Evolutionary conservation across 2,329 filamentous ascomycete genomes (phyloP).

Genomic region (Cladosporium colombiae): DNA sequence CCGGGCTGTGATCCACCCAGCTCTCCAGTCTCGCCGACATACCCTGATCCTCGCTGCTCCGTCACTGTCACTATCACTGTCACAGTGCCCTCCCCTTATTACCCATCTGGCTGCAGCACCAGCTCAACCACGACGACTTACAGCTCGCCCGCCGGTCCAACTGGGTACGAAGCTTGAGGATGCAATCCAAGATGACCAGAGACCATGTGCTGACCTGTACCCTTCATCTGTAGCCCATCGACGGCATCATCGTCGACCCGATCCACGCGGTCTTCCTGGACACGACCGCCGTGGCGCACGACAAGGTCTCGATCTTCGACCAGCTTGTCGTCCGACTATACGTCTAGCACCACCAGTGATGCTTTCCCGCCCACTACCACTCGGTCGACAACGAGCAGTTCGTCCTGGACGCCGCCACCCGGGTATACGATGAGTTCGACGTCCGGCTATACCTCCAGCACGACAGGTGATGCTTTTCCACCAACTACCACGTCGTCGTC

Average conservation of each 20-base stretch:
- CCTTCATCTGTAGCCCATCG: neutral
- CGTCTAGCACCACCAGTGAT: neutral
- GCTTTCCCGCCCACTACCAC: neutral
- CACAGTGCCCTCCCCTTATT: neutral
- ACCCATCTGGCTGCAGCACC: neutral
- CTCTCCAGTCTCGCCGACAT: neutral
- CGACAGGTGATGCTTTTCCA: neutral
- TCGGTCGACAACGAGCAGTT: neutral
- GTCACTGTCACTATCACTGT: conserved; percentile 3
- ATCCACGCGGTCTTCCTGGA: neutral
- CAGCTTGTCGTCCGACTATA: neutral
- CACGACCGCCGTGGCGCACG: neutral
- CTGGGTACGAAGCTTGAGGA: neutral
- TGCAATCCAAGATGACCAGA: neutral
- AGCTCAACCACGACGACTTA: neutral
- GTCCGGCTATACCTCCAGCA: neutral
- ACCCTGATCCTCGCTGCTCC: neutral
- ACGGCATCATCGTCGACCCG: neutral
- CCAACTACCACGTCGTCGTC: neutral
- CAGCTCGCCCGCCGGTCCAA: neutral
- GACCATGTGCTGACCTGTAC: neutral
- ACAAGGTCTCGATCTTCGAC: neutral
- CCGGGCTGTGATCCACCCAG: conserved; percentile 21
- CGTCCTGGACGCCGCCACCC: neutral
- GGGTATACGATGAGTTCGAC: neutral